phyloP scores from a whole-genome alignment of 2,329 filamentous ascomycete genomes.

The Sporothrix brasiliensis region DNA sequence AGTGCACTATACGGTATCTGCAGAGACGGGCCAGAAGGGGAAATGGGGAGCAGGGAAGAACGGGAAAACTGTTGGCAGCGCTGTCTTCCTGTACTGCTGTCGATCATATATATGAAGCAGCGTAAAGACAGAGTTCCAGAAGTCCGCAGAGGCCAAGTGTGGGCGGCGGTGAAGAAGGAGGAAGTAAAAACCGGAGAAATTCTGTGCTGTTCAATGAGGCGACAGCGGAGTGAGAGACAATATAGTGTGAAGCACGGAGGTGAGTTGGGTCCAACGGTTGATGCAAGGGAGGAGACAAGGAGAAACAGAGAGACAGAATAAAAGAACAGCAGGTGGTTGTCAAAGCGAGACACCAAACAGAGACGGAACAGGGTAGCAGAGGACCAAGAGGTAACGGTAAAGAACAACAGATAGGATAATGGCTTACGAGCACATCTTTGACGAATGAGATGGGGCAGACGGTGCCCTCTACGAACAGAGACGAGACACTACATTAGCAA shows the following conservation, averaged over 20 bases:
- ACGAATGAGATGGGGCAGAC: constrained; percentile 84
- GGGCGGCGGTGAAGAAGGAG: neutral
- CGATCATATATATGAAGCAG: constrained; percentile 27
- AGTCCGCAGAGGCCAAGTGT: neutral
- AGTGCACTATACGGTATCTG: constrained; percentile 17
- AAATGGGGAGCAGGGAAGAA: neutral
- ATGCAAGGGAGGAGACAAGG: constrained; percentile 22
- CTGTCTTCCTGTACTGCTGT: neutral
- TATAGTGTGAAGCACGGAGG: neutral
- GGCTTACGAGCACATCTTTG: constrained; percentile 76
- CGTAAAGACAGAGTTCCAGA: constrained; percentile 1
- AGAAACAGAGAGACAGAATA: neutral
- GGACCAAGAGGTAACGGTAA: constrained; percentile 6
- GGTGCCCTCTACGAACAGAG: constrained; percentile 66
- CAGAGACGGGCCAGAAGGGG: constrained; percentile 2
- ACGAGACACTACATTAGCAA: constrained; percentile 45
- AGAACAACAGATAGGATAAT: constrained; percentile 31
- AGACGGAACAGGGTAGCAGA: neutral
- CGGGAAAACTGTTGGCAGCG: neutral
- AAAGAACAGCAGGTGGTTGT: neutral
- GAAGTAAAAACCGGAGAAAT: neutral
- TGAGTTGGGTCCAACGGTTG: constrained; percentile 20
- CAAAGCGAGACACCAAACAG: neutral
- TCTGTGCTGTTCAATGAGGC: neutral
- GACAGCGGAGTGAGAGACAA: constrained; percentile 23